Evolutionary conservation across 495 filamentous ascomycete species (phyloP), one percentile per base, ranked within the genome.

Genomic region (Tuber melanosporum): DNA sequence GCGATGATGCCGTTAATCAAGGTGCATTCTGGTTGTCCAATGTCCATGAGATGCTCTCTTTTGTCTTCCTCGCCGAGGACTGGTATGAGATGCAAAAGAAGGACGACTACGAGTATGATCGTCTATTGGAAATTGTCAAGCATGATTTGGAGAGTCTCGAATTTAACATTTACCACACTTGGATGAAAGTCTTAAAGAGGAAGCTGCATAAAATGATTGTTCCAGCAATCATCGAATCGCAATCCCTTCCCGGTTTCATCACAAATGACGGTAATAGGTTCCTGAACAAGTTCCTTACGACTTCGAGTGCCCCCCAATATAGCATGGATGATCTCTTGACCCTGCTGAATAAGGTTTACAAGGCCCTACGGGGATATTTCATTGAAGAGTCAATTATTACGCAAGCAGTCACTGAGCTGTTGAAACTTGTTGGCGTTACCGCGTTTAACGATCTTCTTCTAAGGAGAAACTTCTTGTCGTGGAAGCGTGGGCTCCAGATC

Each of bases 171-270:
- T 99, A 99, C 85, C 96, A 99, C 85, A 99, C 95, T 17, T 99
- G 95, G 95, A 99, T 99, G 95, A 99, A 99, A 87, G 94, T 97
- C 69, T 88, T 99, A 82, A 99, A 99, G 88, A 97, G 97, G 88
- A 97, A 96, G 85, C 88, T 99, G 71, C 92, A 93, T 81, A 98
- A 98, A 88, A 99, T 99, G 95, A 97, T 99, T 82, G 95, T 99
- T 42, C 95, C 95, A 0, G 95, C 95, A 62, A 98, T 99, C 83
- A 98, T 99, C 83, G 95, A 99, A 85, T 98, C 95, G 41, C 95
- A 99, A 84, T 98, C 95, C 14, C 90, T 99, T 74, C 95, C 95
- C 32, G 95, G 95, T 78, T 99, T 99, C 84, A 95, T 98, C 72
- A 99, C 95, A 74, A 98, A 95, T 83, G 95, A 99, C 86, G 97